Percentiles rank a stretch among this genome's conserved stretches.
Conservation (phyloP, 768 basidiomycete genomes). For the Termitomyces sp. region DNA sequence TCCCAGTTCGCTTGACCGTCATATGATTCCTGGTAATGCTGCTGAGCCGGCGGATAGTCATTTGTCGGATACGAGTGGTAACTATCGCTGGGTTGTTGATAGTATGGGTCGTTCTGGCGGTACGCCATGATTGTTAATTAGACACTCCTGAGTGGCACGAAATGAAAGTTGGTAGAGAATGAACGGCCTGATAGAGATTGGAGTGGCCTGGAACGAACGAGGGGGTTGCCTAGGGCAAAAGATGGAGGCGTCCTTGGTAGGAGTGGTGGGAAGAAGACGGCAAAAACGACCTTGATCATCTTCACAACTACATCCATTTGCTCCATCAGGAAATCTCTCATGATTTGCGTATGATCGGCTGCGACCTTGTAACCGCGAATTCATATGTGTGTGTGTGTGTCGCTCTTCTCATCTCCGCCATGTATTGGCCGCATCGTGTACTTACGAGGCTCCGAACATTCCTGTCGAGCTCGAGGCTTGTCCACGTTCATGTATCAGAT, state of each 20-base stretch:
- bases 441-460: not conserved
- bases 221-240: conserved; percentile 2
- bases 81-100: conserved; percentile 25
- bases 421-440: not conserved
- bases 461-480: not conserved
- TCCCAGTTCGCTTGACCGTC: conserved; percentile 46
- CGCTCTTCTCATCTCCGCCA: no score
- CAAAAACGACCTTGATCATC: conserved; percentile 7
- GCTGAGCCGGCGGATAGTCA: conserved; percentile 34
- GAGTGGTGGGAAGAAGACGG: not conserved
- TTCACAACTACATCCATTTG: conserved; percentile 1
- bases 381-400: not conserved
- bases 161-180: conserved; percentile 14
- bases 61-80: conserved; percentile 18
- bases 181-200: conserved; percentile 19
- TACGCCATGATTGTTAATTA: conserved; percentile 43
- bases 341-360: not conserved
- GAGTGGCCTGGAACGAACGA: conserved; percentile 10
- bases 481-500: not conserved
- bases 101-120: conserved; percentile 51
- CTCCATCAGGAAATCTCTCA: conserved; percentile 10
- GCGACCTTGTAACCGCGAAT: not conserved
- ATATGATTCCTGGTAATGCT: conserved; percentile 34
- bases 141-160: not conserved
- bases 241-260: not conserved